phyloP scores from a whole-genome alignment of 768 basidiomycete species.

The Amanita inopinata region DNA sequence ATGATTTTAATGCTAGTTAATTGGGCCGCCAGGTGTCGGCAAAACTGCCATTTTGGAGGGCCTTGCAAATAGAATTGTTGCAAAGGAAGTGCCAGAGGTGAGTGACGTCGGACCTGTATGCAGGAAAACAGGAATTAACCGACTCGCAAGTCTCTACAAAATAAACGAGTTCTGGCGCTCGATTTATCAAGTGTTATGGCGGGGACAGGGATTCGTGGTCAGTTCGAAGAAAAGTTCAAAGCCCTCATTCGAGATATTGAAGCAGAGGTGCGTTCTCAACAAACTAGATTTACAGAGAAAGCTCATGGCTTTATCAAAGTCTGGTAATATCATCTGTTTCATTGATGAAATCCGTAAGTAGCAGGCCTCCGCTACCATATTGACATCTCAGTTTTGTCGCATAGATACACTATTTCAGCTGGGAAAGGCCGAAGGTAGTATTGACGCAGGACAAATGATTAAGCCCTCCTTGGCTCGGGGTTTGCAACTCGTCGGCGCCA shows the following conservation, averaged over 20 bases:
- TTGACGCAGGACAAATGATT: constrained; percentile 91
- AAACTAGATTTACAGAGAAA: constrained; percentile 9
- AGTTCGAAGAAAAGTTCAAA: constrained; percentile 93
- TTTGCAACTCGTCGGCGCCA: constrained; percentile 83
- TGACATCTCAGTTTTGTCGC: too few relatives aligned
- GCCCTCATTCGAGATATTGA: constrained; percentile 85
- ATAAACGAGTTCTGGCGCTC: constrained; percentile 81
- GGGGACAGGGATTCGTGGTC: constrained; percentile 84
- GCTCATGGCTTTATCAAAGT: constrained; percentile 27
- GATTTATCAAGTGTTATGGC: constrained; percentile 81
- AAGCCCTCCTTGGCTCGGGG: constrained; percentile 86
- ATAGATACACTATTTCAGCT: constrained; percentile 82
- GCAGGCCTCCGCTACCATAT: not conserved
- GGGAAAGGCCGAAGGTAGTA: constrained; percentile 85
- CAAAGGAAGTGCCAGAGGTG: constrained; percentile 88
- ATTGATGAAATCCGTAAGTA: constrained; percentile 89
- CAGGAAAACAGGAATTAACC: not conserved
- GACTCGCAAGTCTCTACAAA: constrained; percentile 45
- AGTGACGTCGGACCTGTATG: constrained; percentile 10
- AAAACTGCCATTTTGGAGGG: constrained; percentile 93
- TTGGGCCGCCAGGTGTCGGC: constrained; percentile 83
- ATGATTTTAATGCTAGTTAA: constrained; percentile 34
- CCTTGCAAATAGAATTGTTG: constrained; percentile 76
- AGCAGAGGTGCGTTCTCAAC: constrained; percentile 47
- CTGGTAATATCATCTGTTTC: constrained; percentile 80